Percentiles rank a stretch among this genome's conserved stretches.
These are phyloP conservation scores for Podila minutissima DNA, from an alignment of 192 early-diverging fungal genomes.

Conservation along the genomic window DNA sequence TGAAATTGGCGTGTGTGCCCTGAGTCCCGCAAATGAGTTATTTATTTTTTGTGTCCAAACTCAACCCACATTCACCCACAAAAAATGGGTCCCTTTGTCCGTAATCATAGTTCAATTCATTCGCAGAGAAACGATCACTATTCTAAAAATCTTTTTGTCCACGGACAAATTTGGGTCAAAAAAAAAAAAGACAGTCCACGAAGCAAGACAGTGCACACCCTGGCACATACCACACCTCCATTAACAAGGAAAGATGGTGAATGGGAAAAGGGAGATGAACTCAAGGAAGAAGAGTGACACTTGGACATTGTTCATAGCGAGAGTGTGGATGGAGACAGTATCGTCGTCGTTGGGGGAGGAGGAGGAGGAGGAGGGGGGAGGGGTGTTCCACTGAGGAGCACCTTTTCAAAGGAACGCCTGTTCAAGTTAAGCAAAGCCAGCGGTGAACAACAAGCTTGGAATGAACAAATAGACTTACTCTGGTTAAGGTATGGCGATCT, in stretches of 20 bases:
- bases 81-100: neutral
- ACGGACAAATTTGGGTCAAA: neutral
- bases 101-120: constrained; percentile 7
- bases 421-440: neutral
- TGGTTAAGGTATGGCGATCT: constrained; percentile 48
- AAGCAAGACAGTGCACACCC: neutral
- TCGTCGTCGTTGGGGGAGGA: no score
- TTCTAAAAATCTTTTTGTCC: constrained; percentile 9
- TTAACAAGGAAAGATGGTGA: neutral
- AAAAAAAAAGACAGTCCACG: constrained; percentile 1
- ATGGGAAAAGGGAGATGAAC: neutral
- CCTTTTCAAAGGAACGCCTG: no score
- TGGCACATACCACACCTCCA: neutral
- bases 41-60: neutral
- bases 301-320: no score
- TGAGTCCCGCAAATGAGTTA: no score
- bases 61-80: no score
- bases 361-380: no score
- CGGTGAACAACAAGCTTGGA: neutral
- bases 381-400: no score
- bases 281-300: no score
- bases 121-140: constrained; percentile 10
- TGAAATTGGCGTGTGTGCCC: no score
- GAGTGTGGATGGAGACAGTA: no score
- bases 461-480: constrained; percentile 24